Evolutionary conservation across 176 grass and related monocot species (phyloP), one percentile per base, ranked within the genome.

Genomic region (Oryza glumipatula): DNA sequence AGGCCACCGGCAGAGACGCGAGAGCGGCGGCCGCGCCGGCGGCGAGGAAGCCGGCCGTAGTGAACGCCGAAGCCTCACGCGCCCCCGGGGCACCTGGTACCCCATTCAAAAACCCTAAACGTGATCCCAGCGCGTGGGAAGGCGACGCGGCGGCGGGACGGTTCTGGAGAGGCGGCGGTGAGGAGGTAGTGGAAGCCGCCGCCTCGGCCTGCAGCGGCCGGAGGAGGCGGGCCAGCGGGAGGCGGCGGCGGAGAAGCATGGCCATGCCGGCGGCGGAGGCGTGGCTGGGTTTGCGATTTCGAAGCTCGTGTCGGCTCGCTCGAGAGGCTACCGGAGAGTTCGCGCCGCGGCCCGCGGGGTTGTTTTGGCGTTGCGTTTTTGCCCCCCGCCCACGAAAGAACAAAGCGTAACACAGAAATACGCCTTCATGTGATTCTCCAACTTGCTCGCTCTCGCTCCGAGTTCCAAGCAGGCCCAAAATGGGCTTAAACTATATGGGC

Each of bases 171-270:
- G 80, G 44, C 28, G 43, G 70, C 64, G 19, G 19, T 68, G 58
- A 11, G 73, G 85, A 26, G 75, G 73, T 23, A 68, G 69, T 48
- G 60, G 48, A 78, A 44, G 19, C 67, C 36, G 58, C 68, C 4
- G 68, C 65, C 43, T 67, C 75, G 64, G 75, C 12, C 47, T 82
- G 74, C 21, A 82, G 74, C 5, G 10, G 48, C 47, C 74, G 88
- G 61, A 83, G 84, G 48, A 86, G 61, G 68, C 84, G 80, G 39
- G 23, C 7, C 26, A 86, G 61, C 51, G 84, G 74, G 80, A 83
- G 68, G 48, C 88, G 88, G 47, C 79, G 88, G 74, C 74, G 83
- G 17, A 85, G 83, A 45, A 86, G 79, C 84, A 86, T 86, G 46
- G 79, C 79, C 84, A 63, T 90, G 84, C 24, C 9, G 4, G 49